Evolutionary conservation across 2,329 filamentous ascomycete genomes (phyloP).

Genomic region (Aspergillus sp.): DNA sequence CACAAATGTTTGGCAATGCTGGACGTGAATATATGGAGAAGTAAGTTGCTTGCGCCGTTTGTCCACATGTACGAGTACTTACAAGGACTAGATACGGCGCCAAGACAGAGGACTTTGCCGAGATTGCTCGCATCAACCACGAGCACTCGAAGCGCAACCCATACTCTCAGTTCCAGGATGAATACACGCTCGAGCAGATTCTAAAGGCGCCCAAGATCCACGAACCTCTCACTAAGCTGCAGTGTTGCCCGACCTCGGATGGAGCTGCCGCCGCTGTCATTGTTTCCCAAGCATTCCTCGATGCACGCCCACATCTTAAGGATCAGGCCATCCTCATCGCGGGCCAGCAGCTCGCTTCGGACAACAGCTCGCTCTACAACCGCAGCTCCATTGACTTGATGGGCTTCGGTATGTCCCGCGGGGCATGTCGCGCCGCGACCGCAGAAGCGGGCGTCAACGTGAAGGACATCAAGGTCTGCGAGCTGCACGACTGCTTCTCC

Average conservation of each 20-base stretch:
- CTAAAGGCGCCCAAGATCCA: constrained; percentile 74
- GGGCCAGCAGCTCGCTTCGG: constrained; percentile 84
- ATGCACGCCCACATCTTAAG: constrained; percentile 77
- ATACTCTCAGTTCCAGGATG: constrained; percentile 95
- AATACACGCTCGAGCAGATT: constrained; percentile 85
- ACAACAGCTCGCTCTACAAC: constrained; percentile 77
- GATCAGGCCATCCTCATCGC: constrained; percentile 84
- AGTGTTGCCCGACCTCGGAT: constrained; percentile 96
- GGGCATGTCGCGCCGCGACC: constrained; percentile 69
- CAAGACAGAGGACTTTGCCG: constrained; percentile 81
- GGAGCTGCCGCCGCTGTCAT: constrained; percentile 86
- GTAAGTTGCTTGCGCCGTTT: constrained; percentile 50
- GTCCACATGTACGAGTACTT: background rate
- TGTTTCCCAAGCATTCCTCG: constrained; percentile 85
- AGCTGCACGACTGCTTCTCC: constrained; percentile 96
- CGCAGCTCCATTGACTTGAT: constrained; percentile 81
- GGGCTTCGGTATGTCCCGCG: constrained; percentile 80
- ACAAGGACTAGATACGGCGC: constrained; percentile 68
- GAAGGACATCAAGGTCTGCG: constrained; percentile 76
- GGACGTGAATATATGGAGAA: constrained; percentile 94
- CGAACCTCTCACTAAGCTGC: constrained; percentile 90
- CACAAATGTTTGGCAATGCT: constrained; percentile 95
- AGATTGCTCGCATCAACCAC: constrained; percentile 92
- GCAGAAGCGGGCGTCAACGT: constrained; percentile 66
- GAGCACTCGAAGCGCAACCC: constrained; percentile 88